Base-by-base conservation (phyloP, 345 rosid genomes). In the Melastoma malabathricum region DNA sequence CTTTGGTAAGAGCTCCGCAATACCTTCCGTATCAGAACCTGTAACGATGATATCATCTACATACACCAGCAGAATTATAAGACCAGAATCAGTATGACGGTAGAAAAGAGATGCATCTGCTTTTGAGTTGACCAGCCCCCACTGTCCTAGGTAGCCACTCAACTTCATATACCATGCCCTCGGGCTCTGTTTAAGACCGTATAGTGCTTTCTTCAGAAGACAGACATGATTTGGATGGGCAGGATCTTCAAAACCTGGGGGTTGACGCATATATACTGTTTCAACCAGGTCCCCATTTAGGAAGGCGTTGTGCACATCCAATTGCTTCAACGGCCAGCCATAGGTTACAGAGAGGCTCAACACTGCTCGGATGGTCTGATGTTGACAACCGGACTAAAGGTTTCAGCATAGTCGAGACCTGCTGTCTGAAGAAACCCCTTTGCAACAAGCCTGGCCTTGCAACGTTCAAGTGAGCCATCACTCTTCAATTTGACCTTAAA, bases 21-120 rank as follows among this genome's bases (percentile, higher is more conserved):
- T 2, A 6, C 10, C 2, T 18, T 0, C 0, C 0, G 0, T 0
- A 14, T 38, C 6, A 17, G 52, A 31, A 0, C 61, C 0, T 0
- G 10, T 54, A 0, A 63, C 8, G 6, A 59, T 0, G 0, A 51
- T 0, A 34, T 54, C 34, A 22, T 58, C 46, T 7, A 62, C 39
- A 50, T 54, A 53, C 0, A 68, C 39, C 0, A 53, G 20, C 14
- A 56, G 25, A 3, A 18, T 55, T 13, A 1, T 5, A 3, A 1
- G 2, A 16, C 13, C 16, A 12, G 20, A 20, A 10, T 12, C 14
- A 2, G 8, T 6, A 1, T 27, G 10, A 6, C 17, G 45, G 19
- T 52, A 41, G 4, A 43, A 61, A 3, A 67, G 27, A 1, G 60
- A 56, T 5, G 52, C 1, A 50, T 56, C 51, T 1, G 46, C 15